Conservation (phyloP, 2,329 filamentous ascomycete genomes). For the Dichotomopilus funicola region DNA sequence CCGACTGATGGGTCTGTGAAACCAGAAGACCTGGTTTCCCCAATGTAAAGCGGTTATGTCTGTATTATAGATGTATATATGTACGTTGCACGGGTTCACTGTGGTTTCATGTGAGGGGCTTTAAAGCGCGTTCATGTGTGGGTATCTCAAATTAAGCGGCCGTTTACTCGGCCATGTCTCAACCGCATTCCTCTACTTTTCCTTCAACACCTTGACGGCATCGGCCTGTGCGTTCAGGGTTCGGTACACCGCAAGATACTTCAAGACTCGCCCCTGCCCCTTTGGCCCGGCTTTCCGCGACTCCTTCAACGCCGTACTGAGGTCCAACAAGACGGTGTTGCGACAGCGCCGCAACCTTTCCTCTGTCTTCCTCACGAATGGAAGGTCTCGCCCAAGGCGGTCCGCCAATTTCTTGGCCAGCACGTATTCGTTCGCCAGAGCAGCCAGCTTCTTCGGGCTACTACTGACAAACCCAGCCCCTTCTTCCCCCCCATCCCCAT, state of each 20-base stretch:
- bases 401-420: constrained; percentile 37
- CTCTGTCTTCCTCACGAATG: constrained; percentile 46
- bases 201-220: constrained; percentile 44
- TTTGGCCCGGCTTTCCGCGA: constrained; percentile 36
- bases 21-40: constrained; percentile 45
- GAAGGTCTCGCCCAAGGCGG: constrained; percentile 39
- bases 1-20: constrained; percentile 52
- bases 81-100: constrained; percentile 10
- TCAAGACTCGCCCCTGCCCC: constrained; percentile 43
- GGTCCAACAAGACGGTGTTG: constrained; percentile 50
- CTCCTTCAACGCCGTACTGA: constrained; percentile 43
- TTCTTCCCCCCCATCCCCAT: constrained; percentile 28
- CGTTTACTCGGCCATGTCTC: neutral
- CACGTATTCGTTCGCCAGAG: constrained; percentile 41
- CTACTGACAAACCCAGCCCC: constrained; percentile 36
- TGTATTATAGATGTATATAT: constrained; percentile 23
- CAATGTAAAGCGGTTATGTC: constrained; percentile 41
- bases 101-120: constrained; percentile 12
- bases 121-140: constrained; percentile 21
- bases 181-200: constrained; percentile 21
- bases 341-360: constrained; percentile 48
- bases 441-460: constrained; percentile 41
- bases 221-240: constrained; percentile 46
- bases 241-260: constrained; percentile 48
- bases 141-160: constrained; percentile 16